These are phyloP conservation scores for Leccinum uliginosum DNA, from an alignment of 768 basidiomycete species.

Conservation along the genomic window DNA sequence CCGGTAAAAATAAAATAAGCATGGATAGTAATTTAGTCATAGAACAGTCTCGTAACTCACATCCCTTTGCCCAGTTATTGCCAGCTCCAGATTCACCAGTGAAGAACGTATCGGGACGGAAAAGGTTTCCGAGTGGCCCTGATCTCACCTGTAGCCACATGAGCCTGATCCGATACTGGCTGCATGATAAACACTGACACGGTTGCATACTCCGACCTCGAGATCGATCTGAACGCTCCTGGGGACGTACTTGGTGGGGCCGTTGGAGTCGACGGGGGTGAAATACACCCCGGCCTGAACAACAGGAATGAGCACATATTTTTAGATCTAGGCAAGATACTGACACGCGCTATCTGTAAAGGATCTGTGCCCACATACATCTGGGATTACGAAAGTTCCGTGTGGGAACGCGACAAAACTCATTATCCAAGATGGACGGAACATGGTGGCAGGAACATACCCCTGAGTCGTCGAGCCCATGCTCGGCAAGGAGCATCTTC, in stretches of 20 bases:
- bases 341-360: constrained; percentile 68
- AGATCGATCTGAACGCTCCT: constrained; percentile 88
- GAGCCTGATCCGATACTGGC: background rate
- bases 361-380: constrained; percentile 70
- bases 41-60: constrained; percentile 41
- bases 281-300: constrained; percentile 78
- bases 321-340: constrained; percentile 16
- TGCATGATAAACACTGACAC: constrained; percentile 40
- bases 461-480: constrained; percentile 71
- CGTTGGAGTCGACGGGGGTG: constrained; percentile 54
- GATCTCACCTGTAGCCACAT: constrained; percentile 50
- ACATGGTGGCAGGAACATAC: constrained; percentile 34
- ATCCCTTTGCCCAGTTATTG: constrained; percentile 96
- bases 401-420: constrained; percentile 11
- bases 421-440: constrained; percentile 10
- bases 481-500: constrained; percentile 82
- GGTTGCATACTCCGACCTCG: constrained; percentile 81
- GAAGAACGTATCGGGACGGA: constrained; percentile 84
- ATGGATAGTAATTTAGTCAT: constrained; percentile 4
- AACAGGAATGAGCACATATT: background rate
- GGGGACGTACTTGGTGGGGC: constrained; percentile 74
- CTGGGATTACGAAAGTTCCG: constrained; percentile 30
- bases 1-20: constrained; percentile 20
- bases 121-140: constrained; percentile 68
- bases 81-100: constrained; percentile 64